Conservation (phyloP, 2,329 filamentous ascomycete species). For the Phoma sp. region DNA sequence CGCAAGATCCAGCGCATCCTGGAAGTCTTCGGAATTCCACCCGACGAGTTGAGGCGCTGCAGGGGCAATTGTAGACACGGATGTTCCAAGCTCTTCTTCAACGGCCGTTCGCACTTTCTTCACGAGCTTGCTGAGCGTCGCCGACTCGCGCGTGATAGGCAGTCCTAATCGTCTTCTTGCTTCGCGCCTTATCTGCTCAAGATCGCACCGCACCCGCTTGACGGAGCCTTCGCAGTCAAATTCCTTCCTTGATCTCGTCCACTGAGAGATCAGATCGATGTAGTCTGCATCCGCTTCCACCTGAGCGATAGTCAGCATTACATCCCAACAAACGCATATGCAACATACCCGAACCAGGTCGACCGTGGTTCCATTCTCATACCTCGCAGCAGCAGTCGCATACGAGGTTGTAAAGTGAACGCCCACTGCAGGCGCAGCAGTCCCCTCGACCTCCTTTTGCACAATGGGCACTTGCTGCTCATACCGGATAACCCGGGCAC, state of each 20-base stretch:
- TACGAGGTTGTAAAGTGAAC: constrained; percentile 38
- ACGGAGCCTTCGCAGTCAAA: constrained; percentile 11
- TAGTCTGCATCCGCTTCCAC: constrained; percentile 29
- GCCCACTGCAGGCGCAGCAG: constrained; percentile 24
- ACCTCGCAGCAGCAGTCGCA: constrained; percentile 31
- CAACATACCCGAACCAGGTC: constrained; percentile 28
- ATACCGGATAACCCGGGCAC: constrained; percentile 10
- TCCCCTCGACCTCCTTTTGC: constrained; percentile 5
- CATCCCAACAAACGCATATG: not conserved
- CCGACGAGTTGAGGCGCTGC: constrained; percentile 22
- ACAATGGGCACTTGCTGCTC: constrained; percentile 5
- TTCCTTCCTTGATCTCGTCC: constrained; percentile 18
- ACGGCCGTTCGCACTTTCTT: constrained; percentile 21
- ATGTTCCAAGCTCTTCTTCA: constrained; percentile 19
- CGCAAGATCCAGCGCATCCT: constrained; percentile 23
- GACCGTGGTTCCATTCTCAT: constrained; percentile 29
- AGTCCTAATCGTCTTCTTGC: constrained; percentile 17
- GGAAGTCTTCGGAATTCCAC: constrained; percentile 21
- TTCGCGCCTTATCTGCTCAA: constrained; percentile 11
- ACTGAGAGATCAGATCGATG: constrained; percentile 31
- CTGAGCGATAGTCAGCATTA: constrained; percentile 2
- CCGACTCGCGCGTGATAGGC: constrained; percentile 22
- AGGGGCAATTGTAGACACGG: constrained; percentile 23
- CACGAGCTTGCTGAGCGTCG: constrained; percentile 25
- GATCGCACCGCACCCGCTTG: constrained; percentile 9